A percentile compares a stretch with the other conserved stretches of the same genome.
Conservation (phyloP, 108 stramenopile species). For the Seminavis robusta region DNA sequence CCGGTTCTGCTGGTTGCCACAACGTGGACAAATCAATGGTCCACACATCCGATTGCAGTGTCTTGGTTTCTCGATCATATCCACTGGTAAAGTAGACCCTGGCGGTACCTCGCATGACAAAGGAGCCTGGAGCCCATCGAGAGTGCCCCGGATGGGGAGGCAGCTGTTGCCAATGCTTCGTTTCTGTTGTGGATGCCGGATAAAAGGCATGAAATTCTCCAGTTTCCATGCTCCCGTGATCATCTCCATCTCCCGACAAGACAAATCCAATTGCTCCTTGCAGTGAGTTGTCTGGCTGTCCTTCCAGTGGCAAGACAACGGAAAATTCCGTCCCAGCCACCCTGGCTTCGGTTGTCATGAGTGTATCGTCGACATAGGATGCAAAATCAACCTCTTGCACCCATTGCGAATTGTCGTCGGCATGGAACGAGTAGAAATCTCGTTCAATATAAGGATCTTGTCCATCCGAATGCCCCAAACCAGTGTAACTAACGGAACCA, state of each 20-base stretch:
- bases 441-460: slow-evolving; percentile 23
- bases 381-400: slow-evolving; percentile 13
- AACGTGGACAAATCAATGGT: slow-evolving; percentile 17
- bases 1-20: too few species aligned
- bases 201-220: slow-evolving; percentile 40
- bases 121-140: slow-evolving; percentile 40
- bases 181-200: too few species aligned
- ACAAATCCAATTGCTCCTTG: slow-evolving; percentile 23
- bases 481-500: slow-evolving; percentile 16
- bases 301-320: not conserved
- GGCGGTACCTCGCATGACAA: slow-evolving; percentile 28
- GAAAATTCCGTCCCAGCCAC: slow-evolving; percentile 41
- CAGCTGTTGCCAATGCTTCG: slow-evolving; percentile 13
- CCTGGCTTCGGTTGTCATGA: slow-evolving; percentile 27
- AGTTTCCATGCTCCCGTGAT: slow-evolving; percentile 22
- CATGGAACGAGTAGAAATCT: slow-evolving; percentile 14
- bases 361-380: not conserved
- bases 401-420: slow-evolving; percentile 2
- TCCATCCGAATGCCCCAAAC: slow-evolving; percentile 21
- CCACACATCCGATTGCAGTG: slow-evolving; percentile 21
- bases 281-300: not conserved
- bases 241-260: slow-evolving; percentile 29
- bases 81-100: slow-evolving; percentile 21
- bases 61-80: slow-evolving; percentile 11
- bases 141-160: slow-evolving; percentile 37